Evolutionary conservation across 2,329 filamentous ascomycete genomes (phyloP).

Genomic region (Clathrospora elynae): DNA sequence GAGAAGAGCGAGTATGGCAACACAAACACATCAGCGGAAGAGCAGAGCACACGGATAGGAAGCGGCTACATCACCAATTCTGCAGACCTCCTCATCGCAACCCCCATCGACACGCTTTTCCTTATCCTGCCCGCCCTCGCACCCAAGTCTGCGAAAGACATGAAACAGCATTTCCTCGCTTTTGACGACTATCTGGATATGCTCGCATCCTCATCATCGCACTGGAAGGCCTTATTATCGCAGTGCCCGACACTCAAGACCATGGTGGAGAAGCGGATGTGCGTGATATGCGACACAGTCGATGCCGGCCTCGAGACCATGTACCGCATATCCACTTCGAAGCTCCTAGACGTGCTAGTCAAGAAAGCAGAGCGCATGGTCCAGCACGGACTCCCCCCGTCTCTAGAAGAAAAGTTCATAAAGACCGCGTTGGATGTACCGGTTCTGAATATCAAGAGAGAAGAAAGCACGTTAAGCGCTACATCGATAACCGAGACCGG

Average conservation of each 20-base stretch:
- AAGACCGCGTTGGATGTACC: constrained; percentile 76
- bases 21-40: constrained; percentile 3
- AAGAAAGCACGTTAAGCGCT: constrained; percentile 53
- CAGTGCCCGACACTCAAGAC: constrained; percentile 47
- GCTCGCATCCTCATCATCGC: constrained; percentile 60
- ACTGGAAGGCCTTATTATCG: constrained; percentile 63
- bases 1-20: constrained; percentile 16
- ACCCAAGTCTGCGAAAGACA: constrained; percentile 52
- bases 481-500: no score
- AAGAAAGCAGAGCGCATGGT: constrained; percentile 74
- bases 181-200: constrained; percentile 74
- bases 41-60: constrained; percentile 17
- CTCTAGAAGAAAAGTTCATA: constrained; percentile 86
- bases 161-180: constrained; percentile 69
- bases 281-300: constrained; percentile 76
- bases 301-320: constrained; percentile 83
- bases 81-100: constrained; percentile 81
- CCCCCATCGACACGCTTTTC: constrained; percentile 82
- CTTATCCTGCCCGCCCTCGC: constrained; percentile 75
- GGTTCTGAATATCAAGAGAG: constrained; percentile 68
- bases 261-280: constrained; percentile 69
- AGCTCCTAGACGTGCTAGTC: constrained; percentile 69
- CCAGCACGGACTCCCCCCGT: constrained; percentile 69
- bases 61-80: constrained; percentile 65
- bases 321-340: constrained; percentile 77